Evolutionary conservation across 768 basidiomycete species (phyloP).

Genomic region (Mycena vitilis): DNA sequence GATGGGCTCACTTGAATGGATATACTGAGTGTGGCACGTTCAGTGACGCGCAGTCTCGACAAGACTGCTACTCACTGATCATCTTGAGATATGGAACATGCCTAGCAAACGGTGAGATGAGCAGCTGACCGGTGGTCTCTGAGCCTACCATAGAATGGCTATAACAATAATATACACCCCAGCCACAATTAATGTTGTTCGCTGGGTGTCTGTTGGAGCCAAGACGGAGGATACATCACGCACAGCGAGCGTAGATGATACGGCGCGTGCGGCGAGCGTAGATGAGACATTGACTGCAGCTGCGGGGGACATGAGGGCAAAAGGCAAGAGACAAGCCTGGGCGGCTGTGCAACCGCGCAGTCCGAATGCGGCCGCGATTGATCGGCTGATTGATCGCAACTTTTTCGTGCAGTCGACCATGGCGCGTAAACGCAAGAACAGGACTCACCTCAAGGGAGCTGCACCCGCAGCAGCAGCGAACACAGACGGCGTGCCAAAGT

Average conservation of each 20-base stretch:
- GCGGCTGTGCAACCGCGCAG: conserved; percentile 1
- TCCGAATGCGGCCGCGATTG: not conserved
- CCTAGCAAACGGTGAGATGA: conserved; percentile 53
- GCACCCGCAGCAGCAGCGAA: conserved; percentile 46
- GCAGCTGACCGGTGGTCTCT: conserved; percentile 10
- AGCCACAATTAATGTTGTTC: conserved; percentile 83
- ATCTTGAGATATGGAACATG: conserved; percentile 79
- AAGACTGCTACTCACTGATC: conserved; percentile 67
- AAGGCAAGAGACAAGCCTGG: not conserved
- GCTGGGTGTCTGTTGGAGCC: conserved; percentile 79
- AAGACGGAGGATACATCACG: conserved; percentile 42
- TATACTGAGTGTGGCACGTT: conserved; percentile 65
- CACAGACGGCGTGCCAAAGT: conserved; percentile 72
- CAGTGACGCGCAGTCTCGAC: conserved; percentile 1
- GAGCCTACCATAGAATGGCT: conserved; percentile 79
- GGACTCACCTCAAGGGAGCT: conserved; percentile 81
- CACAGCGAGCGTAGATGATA: too few species aligned
- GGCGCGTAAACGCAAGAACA: conserved; percentile 82
- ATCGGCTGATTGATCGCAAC: too few species aligned
- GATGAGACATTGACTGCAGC: not conserved
- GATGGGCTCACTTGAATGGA: conserved; percentile 85
- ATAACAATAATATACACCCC: conserved; percentile 80
- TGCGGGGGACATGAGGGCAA: conserved; percentile 24
- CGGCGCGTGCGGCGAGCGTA: too few species aligned
- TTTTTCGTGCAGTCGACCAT: conserved; percentile 48